A percentile compares a stretch with the other conserved stretches of the same genome.
Conservation (phyloP, 2,329 filamentous ascomycete species). For the Fusarium redolens region DNA sequence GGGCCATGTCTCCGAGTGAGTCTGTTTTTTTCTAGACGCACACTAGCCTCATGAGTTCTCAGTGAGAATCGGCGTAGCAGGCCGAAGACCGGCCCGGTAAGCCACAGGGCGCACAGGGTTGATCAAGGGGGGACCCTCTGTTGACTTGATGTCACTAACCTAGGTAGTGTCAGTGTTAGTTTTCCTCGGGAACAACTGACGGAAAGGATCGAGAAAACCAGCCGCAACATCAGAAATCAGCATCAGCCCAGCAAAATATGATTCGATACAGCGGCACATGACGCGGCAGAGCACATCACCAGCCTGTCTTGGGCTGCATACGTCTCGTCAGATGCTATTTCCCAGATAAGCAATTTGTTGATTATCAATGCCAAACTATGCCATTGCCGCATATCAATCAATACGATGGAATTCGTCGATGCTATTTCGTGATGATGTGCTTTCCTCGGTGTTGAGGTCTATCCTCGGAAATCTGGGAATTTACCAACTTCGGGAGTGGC, state of each 20-base stretch:
- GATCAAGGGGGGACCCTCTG: slow-evolving; percentile 14
- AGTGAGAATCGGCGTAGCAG: slow-evolving; percentile 18
- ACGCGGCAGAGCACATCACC: slow-evolving; percentile 16
- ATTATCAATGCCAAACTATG: neutral
- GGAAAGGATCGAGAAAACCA: slow-evolving; percentile 25
- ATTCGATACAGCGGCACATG: slow-evolving; percentile 33
- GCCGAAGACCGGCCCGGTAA: slow-evolving; percentile 35
- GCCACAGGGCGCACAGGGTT: slow-evolving; percentile 14
- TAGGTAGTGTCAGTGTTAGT: slow-evolving; percentile 2
- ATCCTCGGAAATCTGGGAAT: slow-evolving; percentile 9
- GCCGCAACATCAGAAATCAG: slow-evolving; percentile 8
- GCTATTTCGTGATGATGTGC: slow-evolving; percentile 3
- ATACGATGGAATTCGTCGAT: neutral
- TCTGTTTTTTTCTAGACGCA: slow-evolving; percentile 15
- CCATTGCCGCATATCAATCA: neutral
- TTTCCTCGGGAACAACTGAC: slow-evolving; percentile 14
- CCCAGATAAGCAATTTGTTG: slow-evolving; percentile 4
- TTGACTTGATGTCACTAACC: slow-evolving; percentile 20
- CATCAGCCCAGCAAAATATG: slow-evolving; percentile 30
- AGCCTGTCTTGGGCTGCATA: slow-evolving; percentile 3
- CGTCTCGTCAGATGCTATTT: slow-evolving; percentile 4
- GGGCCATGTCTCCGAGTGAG: slow-evolving; percentile 23
- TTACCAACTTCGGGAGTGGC: slow-evolving; percentile 2
- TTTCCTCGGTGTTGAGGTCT: neutral
- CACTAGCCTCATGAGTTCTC: slow-evolving; percentile 23